A percentile compares a stretch with the other conserved stretches of the same genome.
Evolutionary conservation across 495 filamentous ascomycete genomes (phyloP).

Genomic region (Xylaria telfairii): DNA sequence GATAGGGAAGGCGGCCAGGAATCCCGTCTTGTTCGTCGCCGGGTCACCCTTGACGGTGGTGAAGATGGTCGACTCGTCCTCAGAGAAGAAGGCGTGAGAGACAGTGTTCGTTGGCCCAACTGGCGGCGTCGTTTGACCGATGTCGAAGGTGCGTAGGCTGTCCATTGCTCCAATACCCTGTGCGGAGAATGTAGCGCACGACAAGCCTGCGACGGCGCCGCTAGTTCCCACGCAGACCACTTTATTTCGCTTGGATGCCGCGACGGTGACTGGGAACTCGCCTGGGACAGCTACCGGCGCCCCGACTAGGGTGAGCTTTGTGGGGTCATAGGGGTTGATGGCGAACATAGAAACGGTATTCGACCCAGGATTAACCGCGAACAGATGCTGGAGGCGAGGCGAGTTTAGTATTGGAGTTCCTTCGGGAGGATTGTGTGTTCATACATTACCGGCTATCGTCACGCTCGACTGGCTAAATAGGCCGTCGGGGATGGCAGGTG

Average conservation of each 20-base stretch:
- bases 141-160: constrained; percentile 48
- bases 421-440: constrained; percentile 27
- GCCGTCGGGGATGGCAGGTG: constrained; percentile 56
- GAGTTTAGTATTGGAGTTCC: neutral
- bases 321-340: constrained; percentile 55
- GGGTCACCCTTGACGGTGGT: constrained; percentile 65
- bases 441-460: constrained; percentile 55
- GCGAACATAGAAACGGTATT: constrained; percentile 61
- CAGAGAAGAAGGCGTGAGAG: constrained; percentile 62
- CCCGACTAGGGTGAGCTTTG: constrained; percentile 51
- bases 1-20: constrained; percentile 57
- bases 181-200: constrained; percentile 54
- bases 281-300: constrained; percentile 51
- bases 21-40: constrained; percentile 58
- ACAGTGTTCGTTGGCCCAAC: constrained; percentile 60
- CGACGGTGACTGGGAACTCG: constrained; percentile 64
- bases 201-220: constrained; percentile 58
- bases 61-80: constrained; percentile 55
- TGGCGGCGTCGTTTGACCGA: constrained; percentile 61
- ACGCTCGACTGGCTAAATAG: constrained; percentile 59
- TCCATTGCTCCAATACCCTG: constrained; percentile 51
- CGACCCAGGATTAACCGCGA: constrained; percentile 67
- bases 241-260: constrained; percentile 53
- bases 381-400: constrained; percentile 44
- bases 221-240: constrained; percentile 62